phyloP scores from a whole-genome alignment of 176 grass and related monocot species.

The maize (Zea mays) region Zm-B73-REFERENCE-NAM-5.0 NC_050101.1:114086001-114086500 shows the following conservation, averaged over 20 bases:
- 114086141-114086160: background rate
- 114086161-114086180: background rate
- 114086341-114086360: too few species aligned
- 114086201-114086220: background rate
- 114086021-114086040: background rate
- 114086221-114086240: background rate
- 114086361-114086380: too few species aligned
- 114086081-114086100: background rate
- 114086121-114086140: background rate
- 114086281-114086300: too few species aligned
- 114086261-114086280: background rate
- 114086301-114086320: background rate
- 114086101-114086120: background rate
- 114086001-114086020: background rate
- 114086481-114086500: too few species aligned
- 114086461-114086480: too few species aligned
- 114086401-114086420: too few species aligned
- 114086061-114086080: background rate
- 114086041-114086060: background rate
- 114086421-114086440: too few species aligned
- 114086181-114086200: conserved; percentile 5
- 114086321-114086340: too few species aligned
- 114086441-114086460: too few species aligned
- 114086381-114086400: too few species aligned
- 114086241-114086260: background rate